Conservation (phyloP, 1,284 basidiomycete genomes). For the Fomitopsis pinicola region DNA sequence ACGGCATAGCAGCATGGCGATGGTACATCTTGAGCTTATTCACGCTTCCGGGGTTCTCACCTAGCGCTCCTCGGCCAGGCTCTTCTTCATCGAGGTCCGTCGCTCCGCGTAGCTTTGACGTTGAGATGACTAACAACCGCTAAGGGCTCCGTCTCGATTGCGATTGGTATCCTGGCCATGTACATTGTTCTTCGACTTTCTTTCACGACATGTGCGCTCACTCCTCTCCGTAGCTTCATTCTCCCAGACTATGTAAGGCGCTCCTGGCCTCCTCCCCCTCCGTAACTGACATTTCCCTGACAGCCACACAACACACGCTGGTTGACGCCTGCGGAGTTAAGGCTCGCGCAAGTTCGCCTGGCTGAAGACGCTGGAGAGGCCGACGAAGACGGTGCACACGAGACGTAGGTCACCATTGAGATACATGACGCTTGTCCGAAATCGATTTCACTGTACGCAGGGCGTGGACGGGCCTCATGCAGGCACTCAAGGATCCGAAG, state of each 20-base stretch:
- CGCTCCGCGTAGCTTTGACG: background rate
- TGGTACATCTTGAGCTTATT: slow-evolving; percentile 36
- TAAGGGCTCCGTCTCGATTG: slow-evolving; percentile 54
- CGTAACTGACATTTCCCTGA: background rate
- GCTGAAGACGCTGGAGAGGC: slow-evolving; percentile 76
- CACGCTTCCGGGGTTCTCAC: background rate
- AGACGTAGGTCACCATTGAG: slow-evolving; percentile 39
- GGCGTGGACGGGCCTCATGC: slow-evolving; percentile 45
- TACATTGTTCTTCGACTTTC: slow-evolving; percentile 23
- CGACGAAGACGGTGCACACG: slow-evolving; percentile 49
- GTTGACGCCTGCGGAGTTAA: slow-evolving; percentile 52
- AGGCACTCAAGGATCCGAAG: slow-evolving; percentile 62
- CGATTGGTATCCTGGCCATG: slow-evolving; percentile 53
- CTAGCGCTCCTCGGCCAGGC: slow-evolving; percentile 29
- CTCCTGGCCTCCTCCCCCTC: too few relatives aligned
- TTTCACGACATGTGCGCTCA: background rate
- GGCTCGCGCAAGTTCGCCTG: slow-evolving; percentile 67
- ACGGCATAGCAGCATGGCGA: slow-evolving; percentile 69
- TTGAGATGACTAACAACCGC: background rate
- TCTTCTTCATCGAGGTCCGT: slow-evolving; percentile 58
- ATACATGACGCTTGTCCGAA: background rate
- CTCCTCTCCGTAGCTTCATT: slow-evolving; percentile 20
- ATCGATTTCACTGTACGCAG: slow-evolving; percentile 26
- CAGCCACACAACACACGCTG: slow-evolving; percentile 67
- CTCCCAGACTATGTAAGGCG: slow-evolving; percentile 48